Evolutionary conservation across 805 yeast species (phyloP).

Genomic region (Wickerhamomyces sydowiorum): DNA sequence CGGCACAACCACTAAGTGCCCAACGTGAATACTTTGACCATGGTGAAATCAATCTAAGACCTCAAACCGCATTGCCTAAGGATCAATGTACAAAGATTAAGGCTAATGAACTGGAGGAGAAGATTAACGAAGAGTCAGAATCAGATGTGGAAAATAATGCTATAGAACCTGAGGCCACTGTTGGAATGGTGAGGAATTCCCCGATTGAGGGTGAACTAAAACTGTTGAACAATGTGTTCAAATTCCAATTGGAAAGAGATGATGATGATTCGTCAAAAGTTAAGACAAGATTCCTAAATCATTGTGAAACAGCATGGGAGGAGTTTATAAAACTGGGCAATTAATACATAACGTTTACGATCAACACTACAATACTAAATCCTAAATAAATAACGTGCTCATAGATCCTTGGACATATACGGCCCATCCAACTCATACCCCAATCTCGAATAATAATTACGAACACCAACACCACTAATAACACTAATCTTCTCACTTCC

Average conservation of each 20-base stretch:
- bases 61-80: conserved; percentile 5
- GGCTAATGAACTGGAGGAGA: conserved; percentile 17
- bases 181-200: conserved; percentile 9
- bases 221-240: conserved; percentile 17
- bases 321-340: neutral
- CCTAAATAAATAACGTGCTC: conserved; percentile 1
- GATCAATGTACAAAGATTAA: neutral
- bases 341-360: neutral
- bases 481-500: conserved; percentile 89
- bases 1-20: conserved; percentile 47
- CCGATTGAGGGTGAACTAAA: conserved; percentile 13
- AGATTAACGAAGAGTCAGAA: conserved; percentile 12
- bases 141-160: conserved; percentile 29
- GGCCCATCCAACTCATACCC: conserved; percentile 96
- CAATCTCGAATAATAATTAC: conserved; percentile 88
- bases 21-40: conserved; percentile 35
- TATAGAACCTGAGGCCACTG: conserved; percentile 28
- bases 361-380: neutral
- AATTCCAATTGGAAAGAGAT: conserved; percentile 16
- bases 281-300: conserved; percentile 25
- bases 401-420: conserved; percentile 75
- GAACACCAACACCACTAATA: conserved; percentile 95
- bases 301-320: conserved; percentile 32
- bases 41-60: conserved; percentile 11
- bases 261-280: conserved; percentile 7